phyloP scores from a whole-genome alignment of 192 early-diverging fungal genomes.

The Coemansia sp. region DNA sequence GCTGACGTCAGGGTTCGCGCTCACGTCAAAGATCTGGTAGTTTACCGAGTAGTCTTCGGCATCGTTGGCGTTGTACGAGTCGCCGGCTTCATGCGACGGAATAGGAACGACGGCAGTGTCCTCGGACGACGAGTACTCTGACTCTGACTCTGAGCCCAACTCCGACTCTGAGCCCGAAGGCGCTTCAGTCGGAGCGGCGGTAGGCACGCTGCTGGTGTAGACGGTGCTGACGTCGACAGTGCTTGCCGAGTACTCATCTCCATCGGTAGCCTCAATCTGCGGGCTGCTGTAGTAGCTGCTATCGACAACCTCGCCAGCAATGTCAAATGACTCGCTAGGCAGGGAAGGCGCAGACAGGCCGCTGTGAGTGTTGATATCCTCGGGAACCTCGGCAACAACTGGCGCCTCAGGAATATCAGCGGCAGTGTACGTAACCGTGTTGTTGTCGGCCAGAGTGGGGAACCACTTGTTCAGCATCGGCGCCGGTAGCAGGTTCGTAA shows the following conservation, averaged over 20 bases:
- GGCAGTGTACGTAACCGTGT: constrained; percentile 22
- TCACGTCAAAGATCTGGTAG: constrained; percentile 11
- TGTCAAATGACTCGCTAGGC: constrained; percentile 7
- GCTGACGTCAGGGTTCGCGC: constrained; percentile 12
- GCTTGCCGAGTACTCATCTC: constrained; percentile 8
- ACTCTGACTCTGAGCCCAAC: constrained; percentile 3
- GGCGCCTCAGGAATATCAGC: constrained; percentile 18
- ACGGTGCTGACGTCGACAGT: constrained; percentile 6
- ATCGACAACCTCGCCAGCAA: constrained; percentile 17
- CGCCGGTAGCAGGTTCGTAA: constrained; percentile 20
- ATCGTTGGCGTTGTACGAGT: constrained; percentile 14
- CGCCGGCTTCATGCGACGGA: constrained; percentile 5
- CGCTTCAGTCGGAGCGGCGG: background rate
- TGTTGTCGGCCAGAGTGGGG: constrained; percentile 27
- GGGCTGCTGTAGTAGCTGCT: constrained; percentile 11
- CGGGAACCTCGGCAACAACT: constrained; percentile 9
- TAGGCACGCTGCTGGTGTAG: constrained; percentile 8
- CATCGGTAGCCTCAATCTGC: background rate
- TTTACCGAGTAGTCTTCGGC: constrained; percentile 5
- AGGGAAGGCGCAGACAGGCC: constrained; percentile 7
- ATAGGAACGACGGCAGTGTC: constrained; percentile 3
- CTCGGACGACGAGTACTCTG: constrained; percentile 1
- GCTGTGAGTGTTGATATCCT: background rate
- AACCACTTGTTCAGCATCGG: constrained; percentile 51
- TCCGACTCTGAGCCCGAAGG: background rate